Evolutionary conservation across 108 stramenopile species (phyloP).

Genomic region (Pseudonitzschia multistriata): DNA sequence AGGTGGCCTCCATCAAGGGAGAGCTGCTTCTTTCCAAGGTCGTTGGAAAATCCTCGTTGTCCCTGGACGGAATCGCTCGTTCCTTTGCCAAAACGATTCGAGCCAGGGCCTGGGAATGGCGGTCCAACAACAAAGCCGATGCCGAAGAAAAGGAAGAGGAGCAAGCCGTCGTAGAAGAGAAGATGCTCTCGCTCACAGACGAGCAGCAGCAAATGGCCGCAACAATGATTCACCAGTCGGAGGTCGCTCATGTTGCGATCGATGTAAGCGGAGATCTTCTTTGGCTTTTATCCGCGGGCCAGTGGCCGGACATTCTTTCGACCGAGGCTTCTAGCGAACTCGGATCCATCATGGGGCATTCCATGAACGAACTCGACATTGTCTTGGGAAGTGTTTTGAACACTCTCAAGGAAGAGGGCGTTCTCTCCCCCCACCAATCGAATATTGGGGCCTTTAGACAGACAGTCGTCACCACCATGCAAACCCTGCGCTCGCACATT

Average conservation of each 20-base stretch:
- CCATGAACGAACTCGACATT: conserved; percentile 60
- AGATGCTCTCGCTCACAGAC: conserved; percentile 37
- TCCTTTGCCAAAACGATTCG: conserved; percentile 57
- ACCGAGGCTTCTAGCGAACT: conserved; percentile 67
- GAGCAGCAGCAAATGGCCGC: conserved; percentile 66
- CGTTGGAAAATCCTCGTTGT: conserved; percentile 65
- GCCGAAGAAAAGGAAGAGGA: conserved; percentile 30
- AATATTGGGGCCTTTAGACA: conserved; percentile 71
- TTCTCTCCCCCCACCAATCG: conserved; percentile 68
- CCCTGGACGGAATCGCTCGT: conserved; percentile 57
- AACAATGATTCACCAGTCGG: conserved; percentile 68
- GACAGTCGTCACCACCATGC: conserved; percentile 49
- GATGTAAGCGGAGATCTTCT: conserved; percentile 60
- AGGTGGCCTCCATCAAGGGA: conserved; percentile 78
- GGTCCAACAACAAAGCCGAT: conserved; percentile 28
- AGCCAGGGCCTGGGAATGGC: conserved; percentile 41
- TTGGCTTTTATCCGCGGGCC: conserved; percentile 73
- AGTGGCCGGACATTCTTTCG: conserved; percentile 80
- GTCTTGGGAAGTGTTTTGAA: conserved; percentile 66
- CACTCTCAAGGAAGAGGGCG: conserved; percentile 78
- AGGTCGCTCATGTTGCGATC: conserved; percentile 62
- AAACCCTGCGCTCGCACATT: conserved; percentile 57
- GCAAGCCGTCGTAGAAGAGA: conserved; percentile 15
- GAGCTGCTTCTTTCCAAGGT: conserved; percentile 75
- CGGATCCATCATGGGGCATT: conserved; percentile 65